Conservation (phyloP, 1,139 yeast genomes). For the Lodderomyces orthopsilosis region DNA sequence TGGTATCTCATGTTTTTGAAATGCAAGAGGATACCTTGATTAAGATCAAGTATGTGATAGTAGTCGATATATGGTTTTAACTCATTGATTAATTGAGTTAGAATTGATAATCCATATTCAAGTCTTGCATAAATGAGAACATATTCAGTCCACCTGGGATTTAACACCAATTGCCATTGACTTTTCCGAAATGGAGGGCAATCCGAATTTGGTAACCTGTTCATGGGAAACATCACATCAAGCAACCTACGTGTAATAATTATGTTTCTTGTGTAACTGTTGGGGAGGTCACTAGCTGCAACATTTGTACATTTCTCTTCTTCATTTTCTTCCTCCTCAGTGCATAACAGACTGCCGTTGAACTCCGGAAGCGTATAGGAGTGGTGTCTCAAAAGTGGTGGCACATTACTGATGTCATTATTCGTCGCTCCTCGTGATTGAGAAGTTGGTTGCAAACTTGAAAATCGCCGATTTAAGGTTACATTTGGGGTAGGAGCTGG, state of each 20-base stretch:
- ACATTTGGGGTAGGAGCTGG: neutral
- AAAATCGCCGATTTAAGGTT: neutral
- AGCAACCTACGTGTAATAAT: neutral
- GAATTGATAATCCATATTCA: constrained; percentile 1
- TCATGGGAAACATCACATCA: neutral
- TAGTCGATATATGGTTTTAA: constrained; percentile 5
- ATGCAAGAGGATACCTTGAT: constrained; percentile 9
- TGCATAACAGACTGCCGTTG: neutral
- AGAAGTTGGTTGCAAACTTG: neutral
- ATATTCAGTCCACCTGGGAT: neutral
- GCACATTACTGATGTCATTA: neutral
- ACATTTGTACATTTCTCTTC: neutral
- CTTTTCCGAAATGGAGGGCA: neutral
- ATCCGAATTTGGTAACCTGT: neutral
- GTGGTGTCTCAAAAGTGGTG: neutral
- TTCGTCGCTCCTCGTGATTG: neutral
- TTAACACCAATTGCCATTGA: neutral
- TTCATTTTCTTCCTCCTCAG: neutral
- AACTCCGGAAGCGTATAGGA: neutral
- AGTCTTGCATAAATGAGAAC: neutral
- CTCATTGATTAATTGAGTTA: constrained; percentile 3
- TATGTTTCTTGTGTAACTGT: neutral
- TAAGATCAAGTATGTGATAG: constrained; percentile 1
- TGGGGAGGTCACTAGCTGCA: neutral
- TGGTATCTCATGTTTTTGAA: constrained; percentile 1